Evolutionary conservation across 2,329 filamentous ascomycete genomes (phyloP).

Genomic region (Hymenoscyphus occultus): DNA sequence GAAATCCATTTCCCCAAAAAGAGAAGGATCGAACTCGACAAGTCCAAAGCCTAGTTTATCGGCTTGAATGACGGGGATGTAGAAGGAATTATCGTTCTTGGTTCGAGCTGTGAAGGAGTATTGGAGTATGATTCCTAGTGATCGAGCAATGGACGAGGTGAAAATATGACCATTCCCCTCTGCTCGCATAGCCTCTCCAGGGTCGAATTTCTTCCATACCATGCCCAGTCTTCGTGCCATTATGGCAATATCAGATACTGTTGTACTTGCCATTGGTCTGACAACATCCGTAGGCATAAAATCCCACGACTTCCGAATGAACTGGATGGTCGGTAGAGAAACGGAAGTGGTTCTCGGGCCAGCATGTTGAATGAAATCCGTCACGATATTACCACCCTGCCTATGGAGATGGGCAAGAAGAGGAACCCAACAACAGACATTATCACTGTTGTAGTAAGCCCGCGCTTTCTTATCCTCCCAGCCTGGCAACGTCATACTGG

Average conservation of each 20-base stretch:
- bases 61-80: slow-evolving; percentile 18
- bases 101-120: slow-evolving; percentile 18
- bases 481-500: slow-evolving; percentile 17
- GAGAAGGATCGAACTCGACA: slow-evolving; percentile 14
- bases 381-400: slow-evolving; percentile 13
- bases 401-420: slow-evolving; percentile 19
- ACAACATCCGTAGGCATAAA: slow-evolving; percentile 32
- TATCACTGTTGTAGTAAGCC: slow-evolving; percentile 17
- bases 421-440: slow-evolving; percentile 23
- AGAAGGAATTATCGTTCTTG: slow-evolving; percentile 12
- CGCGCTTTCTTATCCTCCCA: slow-evolving; percentile 10
- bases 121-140: slow-evolving; percentile 26
- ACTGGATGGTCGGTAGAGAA: slow-evolving; percentile 16
- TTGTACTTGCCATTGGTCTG: slow-evolving; percentile 28
- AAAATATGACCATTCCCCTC: slow-evolving; percentile 32
- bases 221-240: slow-evolving; percentile 32
- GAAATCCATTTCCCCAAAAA: slow-evolving; percentile 10
- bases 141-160: slow-evolving; percentile 28
- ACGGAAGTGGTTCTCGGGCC: neutral
- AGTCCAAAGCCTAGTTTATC: slow-evolving; percentile 22
- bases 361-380: slow-evolving; percentile 11
- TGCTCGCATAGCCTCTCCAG: slow-evolving; percentile 27
- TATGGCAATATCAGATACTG: slow-evolving; percentile 27
- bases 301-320: slow-evolving; percentile 31
- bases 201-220: slow-evolving; percentile 31